These are phyloP conservation scores for Physcomitrium patens DNA, from an alignment of 225 moss, liverwort and hornwort genomes.

Conservation along the genomic window DNA sequence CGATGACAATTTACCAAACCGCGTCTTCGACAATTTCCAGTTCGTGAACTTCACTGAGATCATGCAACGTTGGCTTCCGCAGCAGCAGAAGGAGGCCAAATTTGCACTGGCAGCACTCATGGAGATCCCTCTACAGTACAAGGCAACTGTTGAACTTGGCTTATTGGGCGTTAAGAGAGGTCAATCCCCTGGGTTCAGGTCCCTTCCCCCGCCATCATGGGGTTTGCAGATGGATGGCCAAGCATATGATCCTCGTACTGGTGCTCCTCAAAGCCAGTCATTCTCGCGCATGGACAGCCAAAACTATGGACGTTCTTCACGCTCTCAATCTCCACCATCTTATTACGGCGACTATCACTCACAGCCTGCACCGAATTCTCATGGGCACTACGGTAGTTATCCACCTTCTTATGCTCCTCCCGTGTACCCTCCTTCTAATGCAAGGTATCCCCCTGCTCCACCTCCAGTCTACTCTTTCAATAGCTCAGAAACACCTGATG, in stretches of 20 bases:
- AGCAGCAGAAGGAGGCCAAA: constrained; percentile 42
- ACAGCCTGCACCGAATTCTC: constrained; percentile 19
- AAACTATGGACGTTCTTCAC: constrained; percentile 4
- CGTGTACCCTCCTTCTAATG: constrained; percentile 24
- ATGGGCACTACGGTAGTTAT: background rate
- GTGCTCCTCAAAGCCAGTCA: background rate
- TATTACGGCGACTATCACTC: constrained; percentile 5
- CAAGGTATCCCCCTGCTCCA: constrained; percentile 2
- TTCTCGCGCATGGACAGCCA: constrained; percentile 8
- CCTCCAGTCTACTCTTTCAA: constrained; percentile 5
- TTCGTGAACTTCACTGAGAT: constrained; percentile 70
- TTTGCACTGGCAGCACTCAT: constrained; percentile 69
- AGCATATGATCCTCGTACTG: constrained; percentile 7
- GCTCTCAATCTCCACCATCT: constrained; percentile 26
- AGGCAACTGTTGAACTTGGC: constrained; percentile 56
- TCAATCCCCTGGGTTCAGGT: background rate
- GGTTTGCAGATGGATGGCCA: constrained; percentile 51
- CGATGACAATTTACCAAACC: constrained; percentile 63
- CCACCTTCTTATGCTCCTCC: no score
- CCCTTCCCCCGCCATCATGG: constrained; percentile 58
- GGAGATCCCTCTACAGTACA: constrained; percentile 67
- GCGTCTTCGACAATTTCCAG: constrained; percentile 76
- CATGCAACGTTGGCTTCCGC: constrained; percentile 40
- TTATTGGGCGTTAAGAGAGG: constrained; percentile 44
- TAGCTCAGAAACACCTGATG: background rate